phyloP scores from a whole-genome alignment of 108 stramenopile genomes.

The Nitzschia sp. region DNA sequence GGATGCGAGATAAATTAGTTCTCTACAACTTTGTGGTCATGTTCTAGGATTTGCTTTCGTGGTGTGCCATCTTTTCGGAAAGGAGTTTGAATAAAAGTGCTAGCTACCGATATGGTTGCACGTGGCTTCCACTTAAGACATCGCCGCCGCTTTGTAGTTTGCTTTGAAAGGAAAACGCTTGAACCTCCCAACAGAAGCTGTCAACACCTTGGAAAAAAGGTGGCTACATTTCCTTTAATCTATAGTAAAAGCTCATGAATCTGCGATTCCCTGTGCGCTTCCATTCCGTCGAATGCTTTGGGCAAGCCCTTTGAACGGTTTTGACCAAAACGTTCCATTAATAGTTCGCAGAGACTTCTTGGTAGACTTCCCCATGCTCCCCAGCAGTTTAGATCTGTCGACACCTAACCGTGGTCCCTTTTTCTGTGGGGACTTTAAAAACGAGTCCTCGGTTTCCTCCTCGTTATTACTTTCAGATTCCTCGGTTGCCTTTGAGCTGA shows the following conservation, averaged over 20 bases:
- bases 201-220: no score
- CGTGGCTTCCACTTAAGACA: no score
- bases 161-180: no score
- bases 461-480: slow-evolving; percentile 2
- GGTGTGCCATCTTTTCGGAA: not conserved
- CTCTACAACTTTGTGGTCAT: not conserved
- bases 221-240: no score
- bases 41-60: not conserved
- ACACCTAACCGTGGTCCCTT: not conserved
- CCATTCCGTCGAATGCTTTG: not conserved
- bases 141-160: no score
- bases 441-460: slow-evolving; percentile 11
- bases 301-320: slow-evolving; percentile 21
- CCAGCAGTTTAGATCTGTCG: slow-evolving; percentile 8
- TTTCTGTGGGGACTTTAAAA: slow-evolving; percentile 4
- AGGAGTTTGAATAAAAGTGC: not conserved
- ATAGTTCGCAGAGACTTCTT: slow-evolving; percentile 23
- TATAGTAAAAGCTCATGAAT: not conserved
- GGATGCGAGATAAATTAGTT: slow-evolving; percentile 17
- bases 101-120: no score
- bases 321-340: slow-evolving; percentile 19
- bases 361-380: slow-evolving; percentile 4
- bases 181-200: no score
- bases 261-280: slow-evolving; percentile 1
- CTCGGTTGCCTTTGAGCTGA: not conserved